Conservation (phyloP, 2,329 filamentous ascomycete genomes). For the Clarireedia homoeocarpa region DNA sequence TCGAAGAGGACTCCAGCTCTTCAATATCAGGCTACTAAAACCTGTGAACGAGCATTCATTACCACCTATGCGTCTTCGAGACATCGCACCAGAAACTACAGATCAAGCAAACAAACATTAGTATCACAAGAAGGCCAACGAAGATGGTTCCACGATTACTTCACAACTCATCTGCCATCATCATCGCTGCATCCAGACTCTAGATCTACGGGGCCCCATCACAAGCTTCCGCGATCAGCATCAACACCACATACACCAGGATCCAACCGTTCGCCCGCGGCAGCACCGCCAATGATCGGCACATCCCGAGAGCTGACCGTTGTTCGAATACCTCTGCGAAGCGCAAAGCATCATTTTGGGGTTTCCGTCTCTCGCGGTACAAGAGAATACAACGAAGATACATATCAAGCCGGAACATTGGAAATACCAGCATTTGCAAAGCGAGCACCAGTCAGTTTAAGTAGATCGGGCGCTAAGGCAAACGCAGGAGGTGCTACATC, state of each 20-base stretch:
- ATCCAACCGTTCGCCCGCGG: constrained; percentile 46
- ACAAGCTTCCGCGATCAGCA: constrained; percentile 79
- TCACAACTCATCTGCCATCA: constrained; percentile 90
- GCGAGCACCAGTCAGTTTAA: constrained; percentile 59
- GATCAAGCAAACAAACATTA: constrained; percentile 2
- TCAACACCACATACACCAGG: constrained; percentile 66
- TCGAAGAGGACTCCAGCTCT: not conserved
- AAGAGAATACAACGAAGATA: constrained; percentile 85
- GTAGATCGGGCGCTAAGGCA: constrained; percentile 14
- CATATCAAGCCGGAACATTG: constrained; percentile 89
- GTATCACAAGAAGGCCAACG: constrained; percentile 7
- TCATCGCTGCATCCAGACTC: constrained; percentile 89
- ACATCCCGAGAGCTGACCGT: constrained; percentile 74
- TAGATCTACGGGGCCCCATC: constrained; percentile 57
- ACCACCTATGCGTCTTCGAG: constrained; percentile 3
- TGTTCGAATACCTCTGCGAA: constrained; percentile 86
- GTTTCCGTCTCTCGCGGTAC: constrained; percentile 71
- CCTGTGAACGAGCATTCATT: constrained; percentile 6
- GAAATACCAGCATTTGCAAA: constrained; percentile 90
- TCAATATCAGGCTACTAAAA: constrained; percentile 2
- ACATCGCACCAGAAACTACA: constrained; percentile 3
- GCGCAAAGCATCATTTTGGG: constrained; percentile 94
- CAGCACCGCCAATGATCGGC: constrained; percentile 52
- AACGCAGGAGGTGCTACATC: constrained; percentile 45
- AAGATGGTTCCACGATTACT: constrained; percentile 79